Percentiles rank a stretch among this genome's conserved stretches.
phyloP scores from a whole-genome alignment of 2,329 filamentous ascomycete species.

The Botryotinia calthae region DNA sequence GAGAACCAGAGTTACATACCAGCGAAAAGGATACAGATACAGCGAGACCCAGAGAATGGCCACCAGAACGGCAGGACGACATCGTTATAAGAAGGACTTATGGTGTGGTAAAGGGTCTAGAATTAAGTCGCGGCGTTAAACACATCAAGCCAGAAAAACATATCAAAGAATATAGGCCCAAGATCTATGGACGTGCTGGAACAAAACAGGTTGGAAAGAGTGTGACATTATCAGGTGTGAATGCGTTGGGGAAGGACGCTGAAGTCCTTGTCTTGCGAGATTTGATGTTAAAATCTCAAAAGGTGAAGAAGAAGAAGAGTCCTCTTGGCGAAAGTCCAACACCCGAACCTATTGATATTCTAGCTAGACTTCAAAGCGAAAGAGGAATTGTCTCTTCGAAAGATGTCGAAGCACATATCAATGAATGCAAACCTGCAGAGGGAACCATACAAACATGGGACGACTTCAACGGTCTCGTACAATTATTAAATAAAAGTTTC shows the following conservation, averaged over 20 bases:
- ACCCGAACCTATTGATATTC: constrained; percentile 35
- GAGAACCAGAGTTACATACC: neutral
- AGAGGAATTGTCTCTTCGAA: constrained; percentile 31
- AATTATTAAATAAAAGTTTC: constrained; percentile 34
- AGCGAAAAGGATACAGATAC: neutral
- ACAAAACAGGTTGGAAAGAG: constrained; percentile 27
- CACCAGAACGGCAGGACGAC: neutral
- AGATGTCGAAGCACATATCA: constrained; percentile 37
- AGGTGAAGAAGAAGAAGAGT: neutral
- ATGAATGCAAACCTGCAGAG: constrained; percentile 31
- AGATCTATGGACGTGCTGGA: constrained; percentile 30
- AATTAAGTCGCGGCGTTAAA: neutral
- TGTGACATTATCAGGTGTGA: constrained; percentile 25
- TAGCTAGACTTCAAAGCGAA: constrained; percentile 34
- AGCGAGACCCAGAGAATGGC: neutral
- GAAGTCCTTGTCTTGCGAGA: constrained; percentile 39
- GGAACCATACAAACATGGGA: constrained; percentile 28
- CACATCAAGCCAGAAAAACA: neutral
- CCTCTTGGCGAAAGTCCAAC: constrained; percentile 14
- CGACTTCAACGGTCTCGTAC: constrained; percentile 34
- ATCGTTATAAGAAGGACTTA: neutral
- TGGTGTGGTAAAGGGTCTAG: neutral
- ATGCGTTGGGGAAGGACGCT: constrained; percentile 27
- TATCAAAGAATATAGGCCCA: neutral
- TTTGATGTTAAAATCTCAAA: constrained; percentile 27